Evolutionary conservation across 331 rosid genomes (phyloP).

Genomic region (Cydonia oblonga): DNA sequence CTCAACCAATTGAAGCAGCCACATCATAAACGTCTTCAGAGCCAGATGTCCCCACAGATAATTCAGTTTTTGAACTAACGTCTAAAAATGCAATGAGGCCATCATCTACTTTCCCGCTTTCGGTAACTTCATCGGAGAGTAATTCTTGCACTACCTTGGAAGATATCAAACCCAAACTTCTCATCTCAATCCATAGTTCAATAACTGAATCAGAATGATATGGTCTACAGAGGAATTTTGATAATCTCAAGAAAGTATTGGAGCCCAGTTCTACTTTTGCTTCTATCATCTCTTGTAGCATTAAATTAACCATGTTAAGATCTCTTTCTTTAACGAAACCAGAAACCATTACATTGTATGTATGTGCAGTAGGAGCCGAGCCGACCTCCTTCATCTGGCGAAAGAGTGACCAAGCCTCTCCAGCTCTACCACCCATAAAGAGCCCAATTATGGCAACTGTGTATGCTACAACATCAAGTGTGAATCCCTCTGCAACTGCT

Average conservation of each 20-base stretch:
- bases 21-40: slow-evolving; percentile 38
- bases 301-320: slow-evolving; percentile 21
- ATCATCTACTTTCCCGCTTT: slow-evolving; percentile 15
- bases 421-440: slow-evolving; percentile 40
- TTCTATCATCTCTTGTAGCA: slow-evolving; percentile 56
- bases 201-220: not conserved
- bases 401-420: slow-evolving; percentile 42
- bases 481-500: slow-evolving; percentile 21
- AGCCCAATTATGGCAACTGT: slow-evolving; percentile 41
- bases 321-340: slow-evolving; percentile 31
- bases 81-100: slow-evolving; percentile 6
- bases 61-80: slow-evolving; percentile 5
- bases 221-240: slow-evolving; percentile 9
- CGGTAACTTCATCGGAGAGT: slow-evolving; percentile 5
- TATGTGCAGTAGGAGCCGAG: slow-evolving; percentile 32
- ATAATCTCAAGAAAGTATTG: slow-evolving; percentile 30
- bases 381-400: slow-evolving; percentile 48
- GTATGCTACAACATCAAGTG: slow-evolving; percentile 42
- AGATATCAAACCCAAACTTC: slow-evolving; percentile 42
- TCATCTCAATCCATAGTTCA: slow-evolving; percentile 36
- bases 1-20: slow-evolving; percentile 39
- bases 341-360: slow-evolving; percentile 40
- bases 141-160: slow-evolving; percentile 8
- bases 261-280: slow-evolving; percentile 29
- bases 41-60: slow-evolving; percentile 24